A percentile compares a stretch with the other conserved stretches of the same genome.
These are phyloP conservation scores for Talaromyces sp. DNA, from an alignment of 2,329 filamentous ascomycete genomes.

Conservation along the genomic window DNA sequence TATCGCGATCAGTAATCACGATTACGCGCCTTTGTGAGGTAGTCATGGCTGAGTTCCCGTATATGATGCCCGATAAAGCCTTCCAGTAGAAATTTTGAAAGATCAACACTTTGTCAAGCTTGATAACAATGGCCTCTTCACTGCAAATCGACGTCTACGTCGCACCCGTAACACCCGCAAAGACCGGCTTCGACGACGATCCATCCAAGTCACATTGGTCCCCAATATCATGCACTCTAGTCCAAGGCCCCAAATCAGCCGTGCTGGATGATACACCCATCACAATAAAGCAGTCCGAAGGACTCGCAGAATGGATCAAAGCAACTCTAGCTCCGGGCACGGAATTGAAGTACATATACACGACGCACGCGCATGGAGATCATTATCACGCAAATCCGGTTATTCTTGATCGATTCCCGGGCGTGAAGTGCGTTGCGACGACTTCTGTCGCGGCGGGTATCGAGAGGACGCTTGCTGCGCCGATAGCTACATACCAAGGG, in stretches of 20 bases:
- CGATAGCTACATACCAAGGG: background rate
- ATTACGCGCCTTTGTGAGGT: background rate
- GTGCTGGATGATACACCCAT: constrained; percentile 40
- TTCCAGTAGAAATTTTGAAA: background rate
- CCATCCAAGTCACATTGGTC: constrained; percentile 9
- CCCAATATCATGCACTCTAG: constrained; percentile 23
- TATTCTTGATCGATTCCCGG: constrained; percentile 31
- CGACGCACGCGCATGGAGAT: constrained; percentile 44
- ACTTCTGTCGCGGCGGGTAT: constrained; percentile 22
- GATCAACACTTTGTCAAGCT: background rate
- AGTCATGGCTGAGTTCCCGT: background rate
- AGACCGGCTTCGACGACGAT: background rate
- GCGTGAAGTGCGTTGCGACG: constrained; percentile 21
- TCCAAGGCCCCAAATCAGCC: constrained; percentile 29
- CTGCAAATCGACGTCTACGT: constrained; percentile 9
- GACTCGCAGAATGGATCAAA: constrained; percentile 38
- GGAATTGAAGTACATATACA: constrained; percentile 36
- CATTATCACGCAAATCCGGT: constrained; percentile 38
- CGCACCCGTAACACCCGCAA: constrained; percentile 6
- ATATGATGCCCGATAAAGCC: background rate
- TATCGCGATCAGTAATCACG: background rate
- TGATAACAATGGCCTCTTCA: background rate
- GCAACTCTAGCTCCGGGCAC: constrained; percentile 25
- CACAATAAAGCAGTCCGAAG: constrained; percentile 28
- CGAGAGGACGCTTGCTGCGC: constrained; percentile 18